phyloP scores from a whole-genome alignment of 192 early-diverging fungal species.

The Coemansia javaensis region DNA sequence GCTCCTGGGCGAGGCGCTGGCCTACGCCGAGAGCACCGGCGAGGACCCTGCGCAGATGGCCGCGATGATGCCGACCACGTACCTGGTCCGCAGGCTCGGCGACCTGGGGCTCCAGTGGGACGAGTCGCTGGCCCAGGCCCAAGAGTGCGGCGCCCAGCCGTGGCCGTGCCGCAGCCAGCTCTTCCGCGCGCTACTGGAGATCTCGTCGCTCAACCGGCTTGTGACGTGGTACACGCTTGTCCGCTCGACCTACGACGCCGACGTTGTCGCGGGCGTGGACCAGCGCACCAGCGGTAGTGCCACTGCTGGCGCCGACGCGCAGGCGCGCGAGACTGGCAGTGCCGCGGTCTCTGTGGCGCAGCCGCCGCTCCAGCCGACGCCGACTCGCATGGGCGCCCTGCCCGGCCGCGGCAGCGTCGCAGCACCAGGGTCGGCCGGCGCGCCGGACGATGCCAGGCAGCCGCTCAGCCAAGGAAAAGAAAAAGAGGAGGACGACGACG shows the following conservation, averaged over 20 bases:
- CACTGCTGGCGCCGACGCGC: no score
- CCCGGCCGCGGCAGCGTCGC: no score
- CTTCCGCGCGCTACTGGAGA: conserved; percentile 31
- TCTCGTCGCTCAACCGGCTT: conserved; percentile 44
- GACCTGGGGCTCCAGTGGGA: conserved; percentile 30
- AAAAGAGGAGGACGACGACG: no score
- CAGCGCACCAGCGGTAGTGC: no score
- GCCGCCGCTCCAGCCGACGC: no score
- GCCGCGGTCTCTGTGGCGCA: no score
- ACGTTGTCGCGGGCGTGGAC: conserved; percentile 23
- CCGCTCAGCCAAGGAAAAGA: no score
- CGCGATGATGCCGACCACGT: conserved; percentile 27
- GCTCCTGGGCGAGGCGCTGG: conserved; percentile 15
- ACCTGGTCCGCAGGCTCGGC: conserved; percentile 25
- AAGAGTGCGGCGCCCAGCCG: conserved; percentile 1
- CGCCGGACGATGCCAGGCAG: no score
- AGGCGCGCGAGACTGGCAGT: no score
- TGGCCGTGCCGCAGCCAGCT: conserved; percentile 42
- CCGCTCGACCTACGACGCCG: conserved; percentile 30
- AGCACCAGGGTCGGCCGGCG: no score
- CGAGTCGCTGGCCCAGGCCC: conserved; percentile 4
- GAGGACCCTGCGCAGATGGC: conserved; percentile 12
- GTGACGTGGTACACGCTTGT: conserved; percentile 37
- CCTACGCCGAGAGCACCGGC: not conserved
- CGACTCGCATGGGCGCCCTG: no score